Base-by-base conservation (phyloP, 2,329 filamentous ascomycete species). In the Saccharata proteae region DNA sequence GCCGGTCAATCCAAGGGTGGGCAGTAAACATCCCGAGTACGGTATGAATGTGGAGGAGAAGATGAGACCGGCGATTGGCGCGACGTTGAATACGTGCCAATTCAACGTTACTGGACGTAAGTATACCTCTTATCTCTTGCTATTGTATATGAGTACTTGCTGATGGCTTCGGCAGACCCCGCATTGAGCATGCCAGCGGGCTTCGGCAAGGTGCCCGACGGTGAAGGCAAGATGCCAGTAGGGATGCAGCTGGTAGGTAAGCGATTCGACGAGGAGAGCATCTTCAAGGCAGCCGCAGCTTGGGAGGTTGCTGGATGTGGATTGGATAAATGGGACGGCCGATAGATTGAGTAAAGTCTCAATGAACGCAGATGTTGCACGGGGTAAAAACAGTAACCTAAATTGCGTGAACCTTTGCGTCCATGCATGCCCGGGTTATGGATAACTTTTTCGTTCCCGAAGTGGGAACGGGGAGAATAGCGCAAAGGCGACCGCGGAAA, bases 51-150 rank as follows among this genome's bases (percentile, higher is more conserved):
- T 61, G 3, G 48, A 51, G 37, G 58, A 61, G 10, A 60, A 62
- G 41, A 52, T 61, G 32, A 52, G 54, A 29, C 49, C 56, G 5
- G 57, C 59, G 2, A 55, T 69, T 22, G 62, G 62, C 3, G 54
- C 59, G 7, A 60, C 57, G 6, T 47, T 55, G 35, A 66, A 55
- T 34, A 55, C 64, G 0, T 55, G 52, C 18, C 55, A 58, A 3
- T 69, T 69, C 42, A 67, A 69, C 47, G 43, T 61, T 4, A 67
- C 64, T 2, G 65, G 64, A 0, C 64, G 38, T 43, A 29, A 36
- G 40, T 39, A 12, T 13, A 4, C 14, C 22, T 22, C 11, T 23
- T 2, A 11, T 12, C 5, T 10, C 6, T 11, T 13, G 14, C 8
- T 12, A 21, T 23, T 29, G 5, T 11, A 10, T 14, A 7, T 10